Base-by-base conservation (phyloP, 2,329 filamentous ascomycete species). In the Colletotrichum sp. region DNA sequence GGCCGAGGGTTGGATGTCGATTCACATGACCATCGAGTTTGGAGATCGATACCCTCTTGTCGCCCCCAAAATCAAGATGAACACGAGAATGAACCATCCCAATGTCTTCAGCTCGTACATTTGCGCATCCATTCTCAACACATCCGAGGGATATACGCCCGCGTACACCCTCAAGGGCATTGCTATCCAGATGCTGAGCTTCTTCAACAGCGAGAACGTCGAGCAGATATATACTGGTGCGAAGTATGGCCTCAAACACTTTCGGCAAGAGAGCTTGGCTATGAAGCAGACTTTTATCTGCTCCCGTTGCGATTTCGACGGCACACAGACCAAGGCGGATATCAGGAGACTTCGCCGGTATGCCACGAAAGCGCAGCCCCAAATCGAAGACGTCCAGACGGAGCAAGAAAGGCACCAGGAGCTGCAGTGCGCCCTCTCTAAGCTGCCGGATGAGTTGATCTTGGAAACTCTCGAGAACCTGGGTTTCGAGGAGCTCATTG, bases 121-220 rank as follows among this genome's bases (percentile, higher is more conserved):
- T 34, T 89, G 87, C 75, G 86, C 86, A 2, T 84, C 82, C 0
- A 87, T 89, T 5, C 81, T 89, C 36, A 84, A 85, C 72, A 83
- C 77, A 0, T 68, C 36, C 3, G 82, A 85, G 21, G 86, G 81
- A 2, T 88, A 86, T 76, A 88, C 87, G 1, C 84, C 86, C 3
- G 87, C 87, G 1, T 89, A 89, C 72, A 88, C 86, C 0, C 80
- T 89, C 29, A 87, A 87, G 69, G 83, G 82, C 5, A 84, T 89
- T 27, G 83, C 86, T 18, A 88, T 89, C 29, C 87, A 89, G 78
- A 74, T 89, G n/a, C 79, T 89, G 4, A 88, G 86, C 76, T 88
- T 89, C 79, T 89, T 89, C 76, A 81, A 81, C 31, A 88, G 87
- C 75, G 84, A 87, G 2, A 81, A 70, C 3, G 66, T 89, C 5